Evolutionary conservation across 2,329 filamentous ascomycete species (phyloP).

Genomic region (Ascochyta koolunga): DNA sequence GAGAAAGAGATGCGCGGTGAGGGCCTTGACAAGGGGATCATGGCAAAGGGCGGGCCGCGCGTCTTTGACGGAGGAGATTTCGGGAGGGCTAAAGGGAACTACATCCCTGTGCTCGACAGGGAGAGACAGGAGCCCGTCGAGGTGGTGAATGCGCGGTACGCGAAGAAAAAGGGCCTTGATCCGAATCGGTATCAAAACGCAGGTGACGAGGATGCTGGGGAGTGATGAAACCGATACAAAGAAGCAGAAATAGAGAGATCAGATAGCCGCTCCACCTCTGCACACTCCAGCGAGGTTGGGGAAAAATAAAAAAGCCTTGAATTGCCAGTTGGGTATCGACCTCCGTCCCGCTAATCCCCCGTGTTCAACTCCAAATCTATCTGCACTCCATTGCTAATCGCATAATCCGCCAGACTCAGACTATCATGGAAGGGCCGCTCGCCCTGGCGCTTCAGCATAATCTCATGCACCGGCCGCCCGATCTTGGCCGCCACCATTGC

Average conservation of each 20-base stretch:
- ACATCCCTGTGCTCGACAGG: slow-evolving; percentile 63
- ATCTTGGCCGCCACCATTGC: slow-evolving; percentile 89
- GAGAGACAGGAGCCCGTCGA: slow-evolving; percentile 64
- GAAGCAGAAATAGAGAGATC: not conserved
- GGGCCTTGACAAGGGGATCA: slow-evolving; percentile 16
- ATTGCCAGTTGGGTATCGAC: no score
- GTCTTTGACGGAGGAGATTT: slow-evolving; percentile 65
- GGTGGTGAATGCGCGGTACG: slow-evolving; percentile 67
- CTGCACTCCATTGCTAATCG: slow-evolving; percentile 86
- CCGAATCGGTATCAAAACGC: slow-evolving; percentile 12
- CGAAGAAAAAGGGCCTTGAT: slow-evolving; percentile 56
- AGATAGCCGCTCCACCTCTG: no score
- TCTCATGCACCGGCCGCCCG: slow-evolving; percentile 87
- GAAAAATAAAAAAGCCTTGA: no score
- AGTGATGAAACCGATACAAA: slow-evolving; percentile 18
- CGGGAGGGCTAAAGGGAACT: slow-evolving; percentile 61
- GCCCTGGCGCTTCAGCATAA: slow-evolving; percentile 88
- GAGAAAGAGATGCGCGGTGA: slow-evolving; percentile 18
- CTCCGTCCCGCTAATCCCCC: slow-evolving; percentile 31
- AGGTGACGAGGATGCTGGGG: slow-evolving; percentile 39
- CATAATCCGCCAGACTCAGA: slow-evolving; percentile 87
- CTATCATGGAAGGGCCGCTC: slow-evolving; percentile 93
- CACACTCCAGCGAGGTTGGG: no score
- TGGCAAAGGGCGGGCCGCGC: slow-evolving; percentile 52
- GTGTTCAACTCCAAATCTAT: slow-evolving; percentile 54